phyloP scores from a whole-genome alignment of 129 eudicot genomes.

The Lactuca sativa region DNA sequence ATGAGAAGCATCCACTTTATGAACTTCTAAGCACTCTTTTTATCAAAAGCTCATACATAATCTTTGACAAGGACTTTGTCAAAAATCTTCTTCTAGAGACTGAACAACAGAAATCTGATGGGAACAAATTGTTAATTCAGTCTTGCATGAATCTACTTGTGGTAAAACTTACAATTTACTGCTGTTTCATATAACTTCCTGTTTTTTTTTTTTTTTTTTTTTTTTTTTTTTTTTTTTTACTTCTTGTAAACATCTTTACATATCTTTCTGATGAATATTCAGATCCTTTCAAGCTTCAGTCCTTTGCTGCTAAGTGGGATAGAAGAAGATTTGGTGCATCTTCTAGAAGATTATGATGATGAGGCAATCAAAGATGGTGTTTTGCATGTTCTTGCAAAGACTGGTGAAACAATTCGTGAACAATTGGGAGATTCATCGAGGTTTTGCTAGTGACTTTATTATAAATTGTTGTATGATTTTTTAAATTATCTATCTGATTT shows the following conservation, averaged over 20 bases:
- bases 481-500: constrained; percentile 1
- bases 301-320: constrained; percentile 72
- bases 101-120: constrained; percentile 55
- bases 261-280: constrained; percentile 19
- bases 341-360: constrained; percentile 80
- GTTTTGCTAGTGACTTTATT: constrained; percentile 31
- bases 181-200: neutral
- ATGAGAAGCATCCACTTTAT: constrained; percentile 68
- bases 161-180: constrained; percentile 42
- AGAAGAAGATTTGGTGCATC: constrained; percentile 72
- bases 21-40: constrained; percentile 72
- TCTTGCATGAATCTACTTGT: constrained; percentile 83
- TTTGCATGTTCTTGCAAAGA: constrained; percentile 81
- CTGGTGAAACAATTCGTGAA: constrained; percentile 89
- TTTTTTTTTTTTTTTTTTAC: neutral
- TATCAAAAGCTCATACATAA: constrained; percentile 78
- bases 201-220: neutral
- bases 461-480: neutral
- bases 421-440: constrained; percentile 87
- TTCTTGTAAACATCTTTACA: neutral
- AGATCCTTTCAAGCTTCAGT: constrained; percentile 83
- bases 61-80: constrained; percentile 84
- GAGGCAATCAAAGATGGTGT: constrained; percentile 86
- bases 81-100: constrained; percentile 74
- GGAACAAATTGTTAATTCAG: constrained; percentile 44